These are phyloP conservation scores for Rubroshorea leprosula DNA, from an alignment of 345 rosid genomes.

Conservation along the genomic window DNA sequence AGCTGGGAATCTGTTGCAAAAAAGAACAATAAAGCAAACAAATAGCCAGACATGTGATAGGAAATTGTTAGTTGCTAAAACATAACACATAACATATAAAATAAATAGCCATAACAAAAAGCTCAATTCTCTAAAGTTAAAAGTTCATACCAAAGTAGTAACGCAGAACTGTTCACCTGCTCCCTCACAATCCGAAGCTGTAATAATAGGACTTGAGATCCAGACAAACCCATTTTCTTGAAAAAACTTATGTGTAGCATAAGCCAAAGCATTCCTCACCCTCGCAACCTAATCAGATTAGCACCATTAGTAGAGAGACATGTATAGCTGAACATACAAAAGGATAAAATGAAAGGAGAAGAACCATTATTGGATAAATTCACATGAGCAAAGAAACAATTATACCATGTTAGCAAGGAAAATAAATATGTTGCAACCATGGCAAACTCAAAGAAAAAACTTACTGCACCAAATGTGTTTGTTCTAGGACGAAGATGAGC, in stretches of 20 bases:
- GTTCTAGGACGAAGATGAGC: slow-evolving; percentile 98
- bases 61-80: neutral
- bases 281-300: slow-evolving; percentile 67
- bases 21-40: neutral
- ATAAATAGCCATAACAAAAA: slow-evolving; percentile 3
- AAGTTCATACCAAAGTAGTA: slow-evolving; percentile 75
- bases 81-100: neutral
- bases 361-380: no score
- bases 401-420: no score
- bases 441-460: slow-evolving; percentile 27
- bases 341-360: no score
- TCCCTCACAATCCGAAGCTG: slow-evolving; percentile 97
- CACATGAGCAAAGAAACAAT: no score
- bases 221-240: slow-evolving; percentile 93
- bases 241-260: slow-evolving; percentile 90
- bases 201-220: slow-evolving; percentile 96
- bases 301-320: no score
- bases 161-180: slow-evolving; percentile 99
- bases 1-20: slow-evolving; percentile 66
- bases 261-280: slow-evolving; percentile 90
- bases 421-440: no score
- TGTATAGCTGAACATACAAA: no score
- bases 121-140: slow-evolving; percentile 11
- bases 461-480: slow-evolving; percentile 90
- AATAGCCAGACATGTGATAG: neutral